phyloP scores from a whole-genome alignment of 2,329 filamentous ascomycete genomes.

The Neofusicoccum sp. region DNA sequence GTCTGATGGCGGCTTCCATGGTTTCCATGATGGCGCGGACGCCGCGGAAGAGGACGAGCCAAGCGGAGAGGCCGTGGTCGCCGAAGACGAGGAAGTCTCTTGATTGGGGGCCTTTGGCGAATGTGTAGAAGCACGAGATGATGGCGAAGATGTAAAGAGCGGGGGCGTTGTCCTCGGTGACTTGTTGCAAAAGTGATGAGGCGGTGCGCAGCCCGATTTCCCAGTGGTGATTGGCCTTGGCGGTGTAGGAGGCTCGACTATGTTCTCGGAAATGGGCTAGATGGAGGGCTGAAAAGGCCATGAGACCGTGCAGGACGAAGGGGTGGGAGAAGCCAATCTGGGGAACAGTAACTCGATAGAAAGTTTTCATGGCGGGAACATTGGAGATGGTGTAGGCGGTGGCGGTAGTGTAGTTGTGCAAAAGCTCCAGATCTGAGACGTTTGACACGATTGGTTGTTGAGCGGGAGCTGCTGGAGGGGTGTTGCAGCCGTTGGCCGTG shows the following conservation, averaged over 20 bases:
- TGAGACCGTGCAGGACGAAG: slow-evolving; percentile 45
- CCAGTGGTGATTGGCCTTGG: slow-evolving; percentile 2
- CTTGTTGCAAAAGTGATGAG: neutral
- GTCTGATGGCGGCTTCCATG: neutral
- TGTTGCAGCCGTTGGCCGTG: neutral
- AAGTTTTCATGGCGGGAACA: slow-evolving; percentile 23
- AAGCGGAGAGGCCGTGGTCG: slow-evolving; percentile 9
- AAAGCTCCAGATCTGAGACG: slow-evolving; percentile 28
- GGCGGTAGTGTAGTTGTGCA: slow-evolving; percentile 33
- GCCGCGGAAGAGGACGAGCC: slow-evolving; percentile 8
- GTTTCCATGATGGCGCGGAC: slow-evolving; percentile 11
- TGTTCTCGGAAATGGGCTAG: slow-evolving; percentile 21
- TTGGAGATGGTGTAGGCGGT: slow-evolving; percentile 27
- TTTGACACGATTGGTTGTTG: slow-evolving; percentile 17
- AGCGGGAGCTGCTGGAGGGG: neutral
- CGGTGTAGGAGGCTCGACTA: neutral
- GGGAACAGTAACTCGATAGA: slow-evolving; percentile 27
- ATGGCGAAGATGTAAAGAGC: slow-evolving; percentile 12
- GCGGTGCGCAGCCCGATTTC: neutral
- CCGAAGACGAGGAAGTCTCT: slow-evolving; percentile 14
- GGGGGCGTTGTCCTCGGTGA: neutral
- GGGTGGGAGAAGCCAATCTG: slow-evolving; percentile 41
- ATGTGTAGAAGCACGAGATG: slow-evolving; percentile 5
- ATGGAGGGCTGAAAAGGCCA: slow-evolving; percentile 47
- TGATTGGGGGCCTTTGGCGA: slow-evolving; percentile 2